Base-by-base conservation (phyloP, 1,284 basidiomycete species). In the Flammula alnicola region DNA sequence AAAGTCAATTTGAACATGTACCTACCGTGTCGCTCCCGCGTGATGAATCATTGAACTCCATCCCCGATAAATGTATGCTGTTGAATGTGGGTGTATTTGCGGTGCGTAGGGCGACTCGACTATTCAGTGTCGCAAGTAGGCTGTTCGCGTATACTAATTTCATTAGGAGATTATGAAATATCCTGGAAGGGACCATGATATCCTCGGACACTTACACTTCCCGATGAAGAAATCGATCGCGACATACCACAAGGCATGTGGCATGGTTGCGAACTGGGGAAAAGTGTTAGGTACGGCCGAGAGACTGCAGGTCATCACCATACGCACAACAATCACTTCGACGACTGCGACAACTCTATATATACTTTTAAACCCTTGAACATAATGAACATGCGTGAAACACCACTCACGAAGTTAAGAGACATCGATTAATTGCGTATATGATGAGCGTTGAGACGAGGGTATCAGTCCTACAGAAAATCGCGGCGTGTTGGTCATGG, bases 181-280 rank as follows among this genome's bases (percentile, higher is more conserved):
- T n/a, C 4, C 38, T 9, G 22, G 19, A 8, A 16, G 5, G 17
- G 11, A 22, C 25, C 8, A 7, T 8, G 14, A 16, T 8, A 3
- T n/a, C n/a, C n/a, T n/a, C n/a, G 30, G 14, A 23, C 7, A 60
- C 69, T 41, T 17, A 73, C 70, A 54, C 54, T 70, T 71, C 36
- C 71, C 71, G 16, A 72, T 63, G n/a, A 70, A 61, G 32, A 73
- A 74, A 44, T 73, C 71, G 37, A 74, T 69, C 0, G 63, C 70
- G 16, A 73, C 48, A 54, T 66, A 71, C 70, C 70, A 74, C 4
- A 71, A 56, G 20, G 62, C 67, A 19, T 67, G 48, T 12, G 70
- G 69, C 10, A 58, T 57, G 6, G 62, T 47, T 4, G 64, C 61
- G 48, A 72, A 72, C 70, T 71, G 22, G 7, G 41, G 42, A 11